Base-by-base conservation (phyloP, 371 early-diverging fungal species). In the Mucor indicus region DNA sequence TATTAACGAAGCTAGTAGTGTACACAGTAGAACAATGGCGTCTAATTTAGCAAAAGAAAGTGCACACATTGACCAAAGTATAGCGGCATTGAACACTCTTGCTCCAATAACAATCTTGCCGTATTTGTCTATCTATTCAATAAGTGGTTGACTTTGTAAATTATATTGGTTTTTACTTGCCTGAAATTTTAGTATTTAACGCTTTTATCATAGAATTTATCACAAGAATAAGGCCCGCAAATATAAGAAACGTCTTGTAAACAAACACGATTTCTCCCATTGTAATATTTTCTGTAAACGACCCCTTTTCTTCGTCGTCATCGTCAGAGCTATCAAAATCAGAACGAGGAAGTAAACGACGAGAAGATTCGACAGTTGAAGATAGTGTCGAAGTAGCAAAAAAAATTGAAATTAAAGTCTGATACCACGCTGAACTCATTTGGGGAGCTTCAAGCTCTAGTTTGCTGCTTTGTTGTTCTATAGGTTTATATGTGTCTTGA, bases 21-120 rank as follows among this genome's bases (percentile, higher is more conserved):
- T 65, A 21, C 69, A 57, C 20, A 75, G 35, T 1, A 75, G 42
- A 1, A 71, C 62, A 32, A 75, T 62, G 3, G 75, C 72, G 38
- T 67, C 68, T 10, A 75, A 36, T 31, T 60, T 51, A 24, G 67
- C 64, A 56, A 75, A 75, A 13, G 75, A 69, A 15, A 75, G 45
- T n/a, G 75, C 75, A 38, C 75, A 75, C 58, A 75, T 50, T 20
- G 62, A 63, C 75, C 75, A 75, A 2, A 75, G 47, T 1, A 69
- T 52, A 38, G 62, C 51, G 1, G 75, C 72, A 25, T 69, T 69
- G 1, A 75, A 37, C 13, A 75, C n/a, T 22, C 75, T 62, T 13
- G 67, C 62, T 10, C 53, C 50, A 38, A 75, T 71, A 25, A 75
- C 71, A 32, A 75, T 54, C 41, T 64, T 75, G n/a, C 75, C 72